Evolutionary conservation across 2,329 filamentous ascomycete genomes (phyloP).

Genomic region (Magnaporthiopsis rhizophila): DNA sequence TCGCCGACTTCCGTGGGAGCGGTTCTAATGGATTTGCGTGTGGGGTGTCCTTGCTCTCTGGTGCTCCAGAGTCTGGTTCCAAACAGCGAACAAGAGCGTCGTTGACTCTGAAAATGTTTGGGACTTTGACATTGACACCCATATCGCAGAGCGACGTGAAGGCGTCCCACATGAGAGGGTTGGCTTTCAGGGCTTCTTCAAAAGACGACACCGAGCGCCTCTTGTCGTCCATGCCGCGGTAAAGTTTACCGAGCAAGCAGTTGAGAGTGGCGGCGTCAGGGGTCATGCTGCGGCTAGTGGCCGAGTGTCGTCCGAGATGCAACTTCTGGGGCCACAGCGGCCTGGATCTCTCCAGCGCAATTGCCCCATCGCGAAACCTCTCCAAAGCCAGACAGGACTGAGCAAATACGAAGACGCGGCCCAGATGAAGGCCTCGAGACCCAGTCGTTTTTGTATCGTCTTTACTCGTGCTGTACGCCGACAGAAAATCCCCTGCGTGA

Average conservation of each 20-base stretch:
- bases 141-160: constrained; percentile 83
- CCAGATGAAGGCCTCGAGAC: constrained; percentile 66
- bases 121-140: constrained; percentile 71
- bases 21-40: constrained; percentile 29
- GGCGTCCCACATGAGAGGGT: constrained; percentile 98
- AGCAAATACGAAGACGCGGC: constrained; percentile 86
- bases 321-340: constrained; percentile 68
- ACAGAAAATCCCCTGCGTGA: constrained; percentile 72
- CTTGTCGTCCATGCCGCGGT: constrained; percentile 72
- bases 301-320: constrained; percentile 74
- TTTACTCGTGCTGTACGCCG: constrained; percentile 78
- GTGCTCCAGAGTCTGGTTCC: constrained; percentile 27
- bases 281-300: constrained; percentile 62
- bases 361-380: constrained; percentile 71
- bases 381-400: constrained; percentile 78
- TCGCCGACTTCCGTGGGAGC: constrained; percentile 31
- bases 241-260: constrained; percentile 80
- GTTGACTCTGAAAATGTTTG: constrained; percentile 78
- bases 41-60: constrained; percentile 29
- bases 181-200: constrained; percentile 78
- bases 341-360: constrained; percentile 74
- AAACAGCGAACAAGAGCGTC: constrained; percentile 42
- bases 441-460: constrained; percentile 62
- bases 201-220: constrained; percentile 80
- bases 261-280: constrained; percentile 81